Conservation (phyloP, 495 filamentous ascomycete species). For the Penicillium longicatenatum region DNA sequence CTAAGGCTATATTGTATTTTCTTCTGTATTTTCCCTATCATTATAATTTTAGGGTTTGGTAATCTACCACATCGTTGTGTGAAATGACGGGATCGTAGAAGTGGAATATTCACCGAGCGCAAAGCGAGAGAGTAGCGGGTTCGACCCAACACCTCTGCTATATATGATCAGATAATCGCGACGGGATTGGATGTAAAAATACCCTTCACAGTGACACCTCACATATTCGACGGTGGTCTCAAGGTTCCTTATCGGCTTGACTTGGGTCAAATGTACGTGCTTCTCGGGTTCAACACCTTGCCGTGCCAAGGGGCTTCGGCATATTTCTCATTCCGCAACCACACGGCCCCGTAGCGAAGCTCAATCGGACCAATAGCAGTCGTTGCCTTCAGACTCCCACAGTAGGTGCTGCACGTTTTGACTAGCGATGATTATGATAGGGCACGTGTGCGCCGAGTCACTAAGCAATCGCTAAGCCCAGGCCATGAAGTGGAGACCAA, state of each 20-base stretch:
- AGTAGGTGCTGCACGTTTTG: constrained; percentile 8
- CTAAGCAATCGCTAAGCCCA: constrained; percentile 25
- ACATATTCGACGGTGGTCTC: too few species aligned
- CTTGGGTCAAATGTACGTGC: too few species aligned
- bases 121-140: background rate
- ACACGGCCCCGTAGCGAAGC: background rate
- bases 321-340: background rate
- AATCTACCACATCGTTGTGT: background rate
- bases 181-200: background rate
- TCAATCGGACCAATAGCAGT: background rate
- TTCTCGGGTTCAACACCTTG: background rate
- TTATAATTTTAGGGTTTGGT: background rate
- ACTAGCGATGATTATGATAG: constrained; percentile 9
- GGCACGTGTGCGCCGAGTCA: constrained; percentile 8
- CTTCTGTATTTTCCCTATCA: background rate
- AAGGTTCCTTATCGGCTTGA: too few species aligned
- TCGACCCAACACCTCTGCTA: background rate
- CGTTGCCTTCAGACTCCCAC: constrained; percentile 6
- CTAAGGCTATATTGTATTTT: background rate
- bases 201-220: too few species aligned
- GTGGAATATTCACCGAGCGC: background rate
- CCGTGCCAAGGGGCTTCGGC: background rate
- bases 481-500: constrained; percentile 8
- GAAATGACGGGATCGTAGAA: background rate
- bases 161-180: background rate